phyloP scores from a whole-genome alignment of 768 basidiomycete species.

The Phanerodontia chrysosporium region DNA sequence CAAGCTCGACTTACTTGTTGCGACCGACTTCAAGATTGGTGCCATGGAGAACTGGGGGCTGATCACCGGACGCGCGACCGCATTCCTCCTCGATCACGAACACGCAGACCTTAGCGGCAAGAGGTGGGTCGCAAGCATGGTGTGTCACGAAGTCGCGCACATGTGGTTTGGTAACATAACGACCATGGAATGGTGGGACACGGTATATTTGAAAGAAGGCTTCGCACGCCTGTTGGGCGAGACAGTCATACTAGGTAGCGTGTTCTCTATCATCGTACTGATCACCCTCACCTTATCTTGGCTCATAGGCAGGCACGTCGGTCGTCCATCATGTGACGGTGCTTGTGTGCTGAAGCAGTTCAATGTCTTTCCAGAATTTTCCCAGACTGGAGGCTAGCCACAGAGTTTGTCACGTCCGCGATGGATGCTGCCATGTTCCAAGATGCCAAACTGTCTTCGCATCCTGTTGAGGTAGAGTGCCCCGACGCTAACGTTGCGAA shows the following conservation, averaged over 20 bases:
- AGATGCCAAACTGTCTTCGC: slow-evolving; percentile 83
- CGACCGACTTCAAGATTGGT: slow-evolving; percentile 80
- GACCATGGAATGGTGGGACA: slow-evolving; percentile 93
- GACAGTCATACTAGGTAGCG: slow-evolving; percentile 70
- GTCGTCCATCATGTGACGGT: too few species aligned
- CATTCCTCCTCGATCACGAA: slow-evolving; percentile 76
- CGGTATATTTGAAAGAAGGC: slow-evolving; percentile 80
- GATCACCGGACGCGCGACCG: slow-evolving; percentile 84
- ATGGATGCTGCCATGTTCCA: slow-evolving; percentile 73
- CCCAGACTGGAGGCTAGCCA: slow-evolving; percentile 84
- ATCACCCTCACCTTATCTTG: too few species aligned
- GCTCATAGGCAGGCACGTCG: too few species aligned
- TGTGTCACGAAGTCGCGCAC: slow-evolving; percentile 85
- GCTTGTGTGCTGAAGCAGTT: too few species aligned
- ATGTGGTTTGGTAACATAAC: slow-evolving; percentile 92
- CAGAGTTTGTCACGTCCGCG: slow-evolving; percentile 76
- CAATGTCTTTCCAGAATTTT: slow-evolving; percentile 61
- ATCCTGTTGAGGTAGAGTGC: slow-evolving; percentile 90
- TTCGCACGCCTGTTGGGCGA: slow-evolving; percentile 58
- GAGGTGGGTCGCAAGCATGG: slow-evolving; percentile 72
- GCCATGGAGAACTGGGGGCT: slow-evolving; percentile 96
- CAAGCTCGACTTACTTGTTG: slow-evolving; percentile 90
- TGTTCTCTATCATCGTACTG: not conserved
- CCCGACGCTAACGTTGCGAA: slow-evolving; percentile 84
- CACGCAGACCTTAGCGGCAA: slow-evolving; percentile 67